Conservation (phyloP, 2,329 filamentous ascomycete genomes). For the Zasmidium angulare region DNA sequence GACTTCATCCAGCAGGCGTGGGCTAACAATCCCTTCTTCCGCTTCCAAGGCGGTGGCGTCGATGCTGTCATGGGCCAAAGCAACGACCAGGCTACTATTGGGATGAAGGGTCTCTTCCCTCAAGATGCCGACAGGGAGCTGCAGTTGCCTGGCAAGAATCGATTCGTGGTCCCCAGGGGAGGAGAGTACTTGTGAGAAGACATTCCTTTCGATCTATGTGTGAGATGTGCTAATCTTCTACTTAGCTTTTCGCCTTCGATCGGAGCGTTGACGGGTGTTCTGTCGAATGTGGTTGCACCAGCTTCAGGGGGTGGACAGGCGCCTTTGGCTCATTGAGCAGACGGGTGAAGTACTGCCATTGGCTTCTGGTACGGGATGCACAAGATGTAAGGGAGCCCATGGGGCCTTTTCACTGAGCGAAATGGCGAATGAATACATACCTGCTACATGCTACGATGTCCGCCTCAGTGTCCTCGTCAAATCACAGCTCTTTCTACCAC, state of each 20-base stretch:
- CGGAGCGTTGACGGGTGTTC: constrained; percentile 21
- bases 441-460: too few relatives aligned
- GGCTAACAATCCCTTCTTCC: constrained; percentile 31
- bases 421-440: too few relatives aligned
- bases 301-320: constrained; percentile 10
- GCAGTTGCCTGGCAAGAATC: constrained; percentile 23
- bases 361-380: too few relatives aligned
- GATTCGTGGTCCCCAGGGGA: constrained; percentile 45
- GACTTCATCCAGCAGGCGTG: constrained; percentile 39
- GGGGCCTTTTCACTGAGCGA: too few relatives aligned
- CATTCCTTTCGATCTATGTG: too few relatives aligned
- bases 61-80: constrained; percentile 41
- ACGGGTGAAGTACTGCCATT: too few relatives aligned
- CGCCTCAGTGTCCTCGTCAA: too few relatives aligned
- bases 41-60: constrained; percentile 32
- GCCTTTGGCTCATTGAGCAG: background rate
- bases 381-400: too few relatives aligned
- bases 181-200: constrained; percentile 53
- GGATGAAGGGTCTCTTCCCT: constrained; percentile 30
- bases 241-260: constrained; percentile 49
- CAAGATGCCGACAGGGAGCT: constrained; percentile 24
- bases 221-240: too few relatives aligned
- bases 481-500: too few relatives aligned
- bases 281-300: constrained; percentile 19
- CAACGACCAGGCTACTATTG: constrained; percentile 17